These are phyloP conservation scores for Blastobotrys elegans DNA, from an alignment of 1,139 yeast genomes.

Conservation along the genomic window DNA sequence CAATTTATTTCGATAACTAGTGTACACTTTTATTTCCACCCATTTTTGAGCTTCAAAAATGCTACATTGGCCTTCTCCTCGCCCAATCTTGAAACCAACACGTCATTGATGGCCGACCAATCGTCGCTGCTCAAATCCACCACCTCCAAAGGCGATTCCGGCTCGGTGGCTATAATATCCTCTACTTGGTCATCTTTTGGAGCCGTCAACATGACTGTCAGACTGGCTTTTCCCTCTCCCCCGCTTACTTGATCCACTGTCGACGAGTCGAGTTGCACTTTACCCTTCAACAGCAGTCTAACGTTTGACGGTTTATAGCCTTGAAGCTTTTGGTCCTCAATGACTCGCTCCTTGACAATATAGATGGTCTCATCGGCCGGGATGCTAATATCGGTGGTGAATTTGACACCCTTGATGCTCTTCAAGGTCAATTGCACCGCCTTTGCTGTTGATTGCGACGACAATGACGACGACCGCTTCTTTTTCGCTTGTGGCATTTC, in stretches of 20 bases:
- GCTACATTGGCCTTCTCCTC: conserved; percentile 6
- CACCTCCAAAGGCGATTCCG: conserved; percentile 15
- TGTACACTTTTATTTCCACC: conserved; percentile 2
- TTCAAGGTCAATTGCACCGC: conserved; percentile 23
- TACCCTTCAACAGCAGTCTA: conserved; percentile 29
- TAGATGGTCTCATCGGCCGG: conserved; percentile 25
- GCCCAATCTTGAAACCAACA: conserved; percentile 17
- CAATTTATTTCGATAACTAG: no score
- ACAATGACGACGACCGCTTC: conserved; percentile 7
- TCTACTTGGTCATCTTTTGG: conserved; percentile 11
- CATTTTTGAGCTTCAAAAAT: background rate
- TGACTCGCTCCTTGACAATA: conserved; percentile 29
- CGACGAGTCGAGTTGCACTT: conserved; percentile 29
- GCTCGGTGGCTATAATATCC: conserved; percentile 13
- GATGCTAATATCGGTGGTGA: conserved; percentile 22
- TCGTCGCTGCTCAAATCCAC: conserved; percentile 14
- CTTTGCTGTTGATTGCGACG: conserved; percentile 3
- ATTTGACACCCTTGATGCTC: conserved; percentile 32
- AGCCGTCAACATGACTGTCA: conserved; percentile 24
- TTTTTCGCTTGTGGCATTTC: conserved; percentile 20
- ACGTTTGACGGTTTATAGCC: conserved; percentile 20
- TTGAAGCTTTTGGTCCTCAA: conserved; percentile 25
- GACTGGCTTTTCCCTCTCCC: conserved; percentile 17
- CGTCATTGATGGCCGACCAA: conserved; percentile 21
- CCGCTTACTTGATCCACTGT: conserved; percentile 9